Conservation (phyloP, 768 basidiomycete genomes). For the Suillus brevipes region DNA sequence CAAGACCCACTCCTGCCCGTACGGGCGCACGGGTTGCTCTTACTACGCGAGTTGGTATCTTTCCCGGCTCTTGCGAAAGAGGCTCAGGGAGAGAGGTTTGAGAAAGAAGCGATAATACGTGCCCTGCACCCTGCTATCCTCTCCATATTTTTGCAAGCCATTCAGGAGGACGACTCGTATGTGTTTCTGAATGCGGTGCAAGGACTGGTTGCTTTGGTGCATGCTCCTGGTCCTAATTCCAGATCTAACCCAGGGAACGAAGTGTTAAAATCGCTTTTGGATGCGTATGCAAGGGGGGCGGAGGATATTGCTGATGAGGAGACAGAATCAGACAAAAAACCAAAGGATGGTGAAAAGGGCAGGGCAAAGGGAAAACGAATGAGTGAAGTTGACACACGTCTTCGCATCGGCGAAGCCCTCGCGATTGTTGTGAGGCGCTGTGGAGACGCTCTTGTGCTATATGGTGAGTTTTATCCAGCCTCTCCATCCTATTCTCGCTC, state of each 20-base stretch:
- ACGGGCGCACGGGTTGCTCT: constrained; percentile 85
- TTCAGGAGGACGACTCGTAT: constrained; percentile 95
- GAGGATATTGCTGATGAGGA: constrained; percentile 47
- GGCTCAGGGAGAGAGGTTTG: background rate
- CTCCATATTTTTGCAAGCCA: constrained; percentile 79
- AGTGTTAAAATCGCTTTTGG: constrained; percentile 65
- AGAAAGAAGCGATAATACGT: constrained; percentile 39
- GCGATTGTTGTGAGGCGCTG: constrained; percentile 72
- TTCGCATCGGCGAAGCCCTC: constrained; percentile 85
- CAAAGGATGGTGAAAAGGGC: constrained; percentile 16
- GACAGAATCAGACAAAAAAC: constrained; percentile 41
- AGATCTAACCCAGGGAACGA: constrained; percentile 41
- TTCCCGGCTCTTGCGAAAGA: constrained; percentile 20
- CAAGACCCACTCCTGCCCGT: constrained; percentile 94
- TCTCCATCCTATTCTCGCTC: background rate
- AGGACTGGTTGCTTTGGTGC: constrained; percentile 84
- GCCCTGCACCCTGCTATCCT: constrained; percentile 81
- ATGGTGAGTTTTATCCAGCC: constrained; percentile 50
- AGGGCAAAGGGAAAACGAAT: background rate
- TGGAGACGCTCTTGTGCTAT: constrained; percentile 64
- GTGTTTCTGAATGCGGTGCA: constrained; percentile 92
- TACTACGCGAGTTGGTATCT: constrained; percentile 76
- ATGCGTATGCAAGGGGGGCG: constrained; percentile 58
- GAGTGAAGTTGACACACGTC: constrained; percentile 66
- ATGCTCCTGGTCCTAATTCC: constrained; percentile 47